phyloP scores from a whole-genome alignment of 1,139 yeast genomes.

The Suzukiozyma palmioleophila region DNA sequence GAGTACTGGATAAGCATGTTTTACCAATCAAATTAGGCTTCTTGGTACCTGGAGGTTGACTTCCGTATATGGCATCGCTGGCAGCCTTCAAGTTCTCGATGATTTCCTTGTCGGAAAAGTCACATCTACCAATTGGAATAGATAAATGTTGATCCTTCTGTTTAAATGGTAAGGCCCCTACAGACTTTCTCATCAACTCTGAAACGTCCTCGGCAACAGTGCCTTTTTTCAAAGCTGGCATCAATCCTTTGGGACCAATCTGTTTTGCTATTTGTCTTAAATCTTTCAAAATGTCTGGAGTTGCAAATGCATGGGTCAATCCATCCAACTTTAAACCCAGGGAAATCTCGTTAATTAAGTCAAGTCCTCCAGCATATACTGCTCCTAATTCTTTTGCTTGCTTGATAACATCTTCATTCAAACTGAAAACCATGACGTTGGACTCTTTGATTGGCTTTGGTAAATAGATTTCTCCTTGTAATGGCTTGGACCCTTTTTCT shows the following conservation, averaged over 20 bases:
- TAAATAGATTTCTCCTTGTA: conserved; percentile 67
- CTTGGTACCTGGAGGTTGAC: conserved; percentile 55
- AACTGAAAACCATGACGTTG: conserved; percentile 65
- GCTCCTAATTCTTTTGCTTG: conserved; percentile 59
- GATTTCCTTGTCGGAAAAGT: conserved; percentile 74
- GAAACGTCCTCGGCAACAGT: conserved; percentile 71
- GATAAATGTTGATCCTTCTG: conserved; percentile 59
- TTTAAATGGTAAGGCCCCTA: conserved; percentile 71
- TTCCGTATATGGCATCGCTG: conserved; percentile 57
- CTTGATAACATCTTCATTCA: conserved; percentile 47
- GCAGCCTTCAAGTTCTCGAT: conserved; percentile 69
- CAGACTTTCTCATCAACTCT: conserved; percentile 47
- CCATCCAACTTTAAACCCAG: conserved; percentile 50
- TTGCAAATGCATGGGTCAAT: conserved; percentile 81
- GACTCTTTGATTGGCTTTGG: conserved; percentile 73
- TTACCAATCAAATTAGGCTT: conserved; percentile 71
- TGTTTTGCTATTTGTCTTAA: conserved; percentile 67
- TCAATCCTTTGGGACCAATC: conserved; percentile 84
- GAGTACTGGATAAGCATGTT: conserved; percentile 64
- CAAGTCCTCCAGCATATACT: conserved; percentile 62
- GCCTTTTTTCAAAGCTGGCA: conserved; percentile 85
- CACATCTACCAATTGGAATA: conserved; percentile 74
- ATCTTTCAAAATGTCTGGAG: conserved; percentile 68
- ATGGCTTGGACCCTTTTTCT: conserved; percentile 74
- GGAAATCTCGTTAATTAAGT: conserved; percentile 59